Conservation (phyloP, 805 yeast species). For the Metschnikowia chrysomelidarum region DNA sequence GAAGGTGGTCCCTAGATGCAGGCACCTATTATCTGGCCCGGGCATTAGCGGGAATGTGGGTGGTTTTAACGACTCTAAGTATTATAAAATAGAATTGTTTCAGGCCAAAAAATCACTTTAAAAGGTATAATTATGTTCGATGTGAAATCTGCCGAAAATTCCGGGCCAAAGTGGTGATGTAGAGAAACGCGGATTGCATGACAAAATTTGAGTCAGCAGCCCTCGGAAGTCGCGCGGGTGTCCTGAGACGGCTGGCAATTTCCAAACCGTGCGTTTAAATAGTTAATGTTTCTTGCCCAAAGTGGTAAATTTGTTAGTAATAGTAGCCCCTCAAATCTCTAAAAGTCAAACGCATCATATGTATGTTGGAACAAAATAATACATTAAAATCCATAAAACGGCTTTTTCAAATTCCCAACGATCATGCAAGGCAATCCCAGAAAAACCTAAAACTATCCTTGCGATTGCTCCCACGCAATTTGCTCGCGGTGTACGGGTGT, state of each 20-base stretch:
- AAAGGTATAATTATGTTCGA: background rate
- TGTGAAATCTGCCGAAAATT: constrained; percentile 2
- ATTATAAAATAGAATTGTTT: background rate
- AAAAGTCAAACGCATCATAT: no score
- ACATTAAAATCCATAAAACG: background rate
- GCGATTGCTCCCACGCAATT: no score
- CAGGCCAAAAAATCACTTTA: background rate
- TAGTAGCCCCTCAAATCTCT: no score
- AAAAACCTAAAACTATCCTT: no score
- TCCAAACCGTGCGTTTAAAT: background rate
- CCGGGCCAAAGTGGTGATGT: constrained; percentile 1
- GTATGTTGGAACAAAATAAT: no score
- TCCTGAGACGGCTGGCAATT: no score
- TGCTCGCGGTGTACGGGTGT: background rate
- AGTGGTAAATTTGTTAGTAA: no score
- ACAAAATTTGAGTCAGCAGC: constrained; percentile 8
- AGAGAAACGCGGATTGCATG: constrained; percentile 9
- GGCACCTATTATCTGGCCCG: background rate
- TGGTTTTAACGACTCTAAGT: background rate
- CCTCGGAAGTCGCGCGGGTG: constrained; percentile 8
- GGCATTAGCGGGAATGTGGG: no score
- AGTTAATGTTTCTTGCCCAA: no score
- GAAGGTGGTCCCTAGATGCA: constrained; percentile 8
- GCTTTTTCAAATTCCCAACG: no score
- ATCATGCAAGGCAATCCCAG: no score